A percentile compares a stretch with the other conserved stretches of the same genome.
phyloP scores from a whole-genome alignment of 805 yeast species.

The Wickerhamiella galacta region DNA sequence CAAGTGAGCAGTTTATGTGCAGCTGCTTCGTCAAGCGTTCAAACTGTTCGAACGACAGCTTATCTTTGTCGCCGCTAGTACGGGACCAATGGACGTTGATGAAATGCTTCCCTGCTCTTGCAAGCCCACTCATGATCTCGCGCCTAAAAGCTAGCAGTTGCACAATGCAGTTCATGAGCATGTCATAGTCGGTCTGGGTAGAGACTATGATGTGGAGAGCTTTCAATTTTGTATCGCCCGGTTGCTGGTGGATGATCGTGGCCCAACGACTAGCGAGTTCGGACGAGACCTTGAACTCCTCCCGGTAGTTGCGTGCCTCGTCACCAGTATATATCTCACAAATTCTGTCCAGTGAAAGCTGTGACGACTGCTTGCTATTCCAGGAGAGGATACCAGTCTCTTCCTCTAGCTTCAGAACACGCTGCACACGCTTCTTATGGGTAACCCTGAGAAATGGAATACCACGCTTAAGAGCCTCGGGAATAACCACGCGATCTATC shows the following conservation, averaged over 20 bases:
- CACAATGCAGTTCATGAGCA: conserved; percentile 37
- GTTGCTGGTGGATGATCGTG: conserved; percentile 51
- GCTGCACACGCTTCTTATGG: conserved; percentile 45
- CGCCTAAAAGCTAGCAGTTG: conserved; percentile 40
- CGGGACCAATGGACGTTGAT: conserved; percentile 44
- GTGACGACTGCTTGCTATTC: conserved; percentile 33
- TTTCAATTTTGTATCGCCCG: conserved; percentile 45
- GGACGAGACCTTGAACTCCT: conserved; percentile 58
- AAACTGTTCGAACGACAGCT: conserved; percentile 46
- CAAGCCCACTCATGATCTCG: conserved; percentile 44
- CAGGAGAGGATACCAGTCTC: conserved; percentile 39
- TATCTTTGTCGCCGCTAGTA: conserved; percentile 12
- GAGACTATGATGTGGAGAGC: conserved; percentile 66
- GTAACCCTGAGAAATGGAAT: conserved; percentile 52
- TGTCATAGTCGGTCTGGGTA: conserved; percentile 33
- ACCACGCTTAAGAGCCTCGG: conserved; percentile 25
- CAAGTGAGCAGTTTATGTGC: conserved; percentile 54
- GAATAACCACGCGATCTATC: conserved; percentile 7
- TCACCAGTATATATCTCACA: conserved; percentile 42
- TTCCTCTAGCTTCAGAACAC: conserved; percentile 40
- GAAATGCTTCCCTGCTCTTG: conserved; percentile 45
- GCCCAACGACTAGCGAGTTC: conserved; percentile 61
- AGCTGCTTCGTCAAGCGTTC: conserved; percentile 45
- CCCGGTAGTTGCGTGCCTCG: conserved; percentile 72
- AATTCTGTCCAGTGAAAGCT: conserved; percentile 42